These are phyloP conservation scores for Melanogaster broomeanus DNA, from an alignment of 768 basidiomycete species.

Conservation along the genomic window DNA sequence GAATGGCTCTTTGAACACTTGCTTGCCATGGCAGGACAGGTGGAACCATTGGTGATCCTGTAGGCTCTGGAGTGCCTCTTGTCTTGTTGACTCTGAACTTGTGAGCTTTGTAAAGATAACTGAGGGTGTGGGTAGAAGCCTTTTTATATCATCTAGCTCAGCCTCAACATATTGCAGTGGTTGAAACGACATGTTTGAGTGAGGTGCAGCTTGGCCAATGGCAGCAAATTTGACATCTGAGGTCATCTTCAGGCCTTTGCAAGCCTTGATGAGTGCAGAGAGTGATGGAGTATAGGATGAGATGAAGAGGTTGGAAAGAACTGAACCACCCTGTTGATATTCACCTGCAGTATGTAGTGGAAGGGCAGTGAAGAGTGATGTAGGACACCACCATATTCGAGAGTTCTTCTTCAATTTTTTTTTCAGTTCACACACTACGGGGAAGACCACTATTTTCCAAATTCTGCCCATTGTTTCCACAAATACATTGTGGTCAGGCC, in stretches of 20 bases:
- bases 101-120: neutral
- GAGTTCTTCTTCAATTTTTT: too few species aligned
- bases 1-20: constrained; percentile 4
- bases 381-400: too few species aligned
- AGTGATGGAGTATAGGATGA: constrained; percentile 24
- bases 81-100: neutral
- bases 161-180: neutral
- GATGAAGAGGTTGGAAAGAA: too few species aligned
- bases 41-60: constrained; percentile 13
- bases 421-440: too few species aligned
- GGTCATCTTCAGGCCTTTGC: neutral
- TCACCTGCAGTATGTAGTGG: too few species aligned
- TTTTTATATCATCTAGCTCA: neutral
- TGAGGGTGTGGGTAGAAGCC: neutral
- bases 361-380: too few species aligned
- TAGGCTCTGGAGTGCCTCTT: neutral
- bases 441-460: too few species aligned
- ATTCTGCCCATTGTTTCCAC: too few species aligned
- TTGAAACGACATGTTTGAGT: too few species aligned
- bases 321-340: too few species aligned
- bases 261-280: constrained; percentile 1
- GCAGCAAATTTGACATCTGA: constrained; percentile 4
- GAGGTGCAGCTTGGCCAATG: neutral
- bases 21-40: constrained; percentile 20
- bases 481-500: too few species aligned